Conservation (phyloP, 805 yeast genomes). For the Teunomyces pallodes region DNA sequence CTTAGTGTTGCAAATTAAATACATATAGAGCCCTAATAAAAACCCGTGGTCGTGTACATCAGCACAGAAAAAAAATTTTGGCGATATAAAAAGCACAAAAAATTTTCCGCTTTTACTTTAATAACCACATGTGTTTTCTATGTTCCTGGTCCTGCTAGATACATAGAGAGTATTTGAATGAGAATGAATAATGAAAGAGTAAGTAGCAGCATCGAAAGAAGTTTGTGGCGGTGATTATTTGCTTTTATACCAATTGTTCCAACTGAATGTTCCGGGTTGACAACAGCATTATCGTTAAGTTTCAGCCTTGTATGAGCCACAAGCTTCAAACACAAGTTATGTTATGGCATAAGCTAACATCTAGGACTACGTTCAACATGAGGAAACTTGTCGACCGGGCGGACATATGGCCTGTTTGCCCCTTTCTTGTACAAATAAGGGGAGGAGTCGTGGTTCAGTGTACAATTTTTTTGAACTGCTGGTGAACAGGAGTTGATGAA, state of each 20-base stretch:
- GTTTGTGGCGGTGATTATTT: conserved; percentile 44
- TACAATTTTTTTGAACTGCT: conserved; percentile 48
- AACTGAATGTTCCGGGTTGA: conserved; percentile 54
- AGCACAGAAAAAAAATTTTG: conserved; percentile 3
- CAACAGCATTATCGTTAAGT: conserved; percentile 56
- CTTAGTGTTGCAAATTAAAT: conserved; percentile 7
- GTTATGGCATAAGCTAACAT: neutral
- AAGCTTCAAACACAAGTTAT: neutral
- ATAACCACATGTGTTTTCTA: neutral
- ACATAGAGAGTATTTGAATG: conserved; percentile 8
- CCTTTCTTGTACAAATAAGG: conserved; percentile 41
- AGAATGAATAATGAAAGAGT: conserved; percentile 5
- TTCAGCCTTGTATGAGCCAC: conserved; percentile 62
- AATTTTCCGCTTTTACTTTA: conserved; percentile 2
- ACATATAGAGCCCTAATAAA: conserved; percentile 4
- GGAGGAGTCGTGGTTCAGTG: conserved; percentile 52
- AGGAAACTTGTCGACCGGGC: conserved; percentile 51
- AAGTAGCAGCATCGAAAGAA: neutral
- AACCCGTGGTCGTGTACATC: conserved; percentile 8
- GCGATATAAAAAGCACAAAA: conserved; percentile 5
- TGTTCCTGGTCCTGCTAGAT: conserved; percentile 4
- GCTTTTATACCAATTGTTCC: conserved; percentile 58
- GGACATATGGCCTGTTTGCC: conserved; percentile 42
- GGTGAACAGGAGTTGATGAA: conserved; percentile 51
- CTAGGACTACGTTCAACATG: conserved; percentile 20